These are phyloP conservation scores for Trypanosoma cruzi DNA, from an alignment of 208 protist species.

Conservation along the genomic window DNA sequence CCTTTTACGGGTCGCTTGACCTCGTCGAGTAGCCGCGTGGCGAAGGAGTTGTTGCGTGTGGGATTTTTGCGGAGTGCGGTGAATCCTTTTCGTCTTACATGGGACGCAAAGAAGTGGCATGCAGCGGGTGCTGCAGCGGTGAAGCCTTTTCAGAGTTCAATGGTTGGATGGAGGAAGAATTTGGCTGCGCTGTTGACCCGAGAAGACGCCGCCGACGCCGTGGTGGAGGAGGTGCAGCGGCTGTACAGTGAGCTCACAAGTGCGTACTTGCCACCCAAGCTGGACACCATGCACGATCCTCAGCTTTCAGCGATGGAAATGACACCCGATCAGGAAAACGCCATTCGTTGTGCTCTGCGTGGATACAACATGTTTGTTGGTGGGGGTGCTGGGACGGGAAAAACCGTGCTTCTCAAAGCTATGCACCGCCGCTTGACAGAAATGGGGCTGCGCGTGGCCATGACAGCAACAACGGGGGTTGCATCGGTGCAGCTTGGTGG, in stretches of 20 bases:
- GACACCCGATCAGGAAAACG: slow-evolving; percentile 77
- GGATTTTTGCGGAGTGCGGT: slow-evolving; percentile 52
- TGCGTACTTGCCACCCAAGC: slow-evolving; percentile 78
- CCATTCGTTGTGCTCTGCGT: slow-evolving; percentile 53
- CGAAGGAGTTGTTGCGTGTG: slow-evolving; percentile 36
- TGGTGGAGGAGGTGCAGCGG: slow-evolving; percentile 48
- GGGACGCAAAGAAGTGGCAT: slow-evolving; percentile 44
- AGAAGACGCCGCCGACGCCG: slow-evolving; percentile 46
- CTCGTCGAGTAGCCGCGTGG: slow-evolving; percentile 15
- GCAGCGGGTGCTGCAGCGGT: slow-evolving; percentile 22
- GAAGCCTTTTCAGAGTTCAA: slow-evolving; percentile 27
- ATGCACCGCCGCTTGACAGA: slow-evolving; percentile 65
- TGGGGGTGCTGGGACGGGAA: slow-evolving; percentile 90
- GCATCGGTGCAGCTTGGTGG: slow-evolving; percentile 90
- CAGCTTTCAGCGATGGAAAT: slow-evolving; percentile 36
- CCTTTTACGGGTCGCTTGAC: slow-evolving; percentile 74
- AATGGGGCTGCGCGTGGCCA: slow-evolving; percentile 75
- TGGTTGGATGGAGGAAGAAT: slow-evolving; percentile 42
- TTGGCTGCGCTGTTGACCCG: slow-evolving; percentile 50
- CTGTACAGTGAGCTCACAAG: slow-evolving; percentile 51
- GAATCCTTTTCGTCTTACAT: slow-evolving; percentile 71
- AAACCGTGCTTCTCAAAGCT: slow-evolving; percentile 87
- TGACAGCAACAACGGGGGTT: slow-evolving; percentile 91
- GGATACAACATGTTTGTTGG: slow-evolving; percentile 85
- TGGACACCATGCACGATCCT: slow-evolving; percentile 67